Base-by-base conservation (phyloP, 139 green algal genomes). In the Parachlorella kessleri region DNA sequence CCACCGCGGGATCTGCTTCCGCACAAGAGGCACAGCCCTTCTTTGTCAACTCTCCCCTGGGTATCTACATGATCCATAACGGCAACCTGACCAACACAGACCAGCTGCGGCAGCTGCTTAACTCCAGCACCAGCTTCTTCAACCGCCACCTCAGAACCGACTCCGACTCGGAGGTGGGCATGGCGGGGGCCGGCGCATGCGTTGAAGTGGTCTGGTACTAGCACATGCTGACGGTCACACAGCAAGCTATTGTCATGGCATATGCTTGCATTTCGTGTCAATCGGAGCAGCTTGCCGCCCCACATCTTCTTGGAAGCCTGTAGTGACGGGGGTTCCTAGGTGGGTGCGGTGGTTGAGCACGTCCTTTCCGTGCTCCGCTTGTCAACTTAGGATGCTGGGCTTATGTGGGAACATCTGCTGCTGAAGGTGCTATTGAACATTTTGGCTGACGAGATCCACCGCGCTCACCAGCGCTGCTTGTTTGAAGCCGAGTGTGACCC, bases 11-110 rank as follows among this genome's bases (percentile, higher is more conserved):
- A 65, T 90, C 89, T 30, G 83, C 89, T 4, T 92, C 84, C 24
- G 94, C 94, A 1, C 87, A 94, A 77, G 98, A 99, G 85, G 97
- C 94, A 39, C 97, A 99, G 93, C 97, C 97, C 24, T 99, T 99
- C 88, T 98, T 99, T 82, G 97, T 98, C 24, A 98, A 98, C 91
- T 97, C 91, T 37, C 96, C 96, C 0, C 90, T 99, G 42, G 97
- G 93, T 75, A 99, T 98, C 69, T 99, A 94, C 89, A 85, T 99
- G 37, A 98, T 99, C 77, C 97, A 99, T 91, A 99, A 99, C 80
- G 97, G 75, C 65, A 99, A 99, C 94, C 89, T 99, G 32, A 99
- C 96, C 42, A 99, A 99, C 90, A 94, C 94, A 24, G 86, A 93
- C 14, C 87, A 97, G 79, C 87, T 99, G 81, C 80, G 93, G 38